These are phyloP conservation scores for Vitis amurensis DNA, from an alignment of 164 flowering plant species.

Conservation along the genomic window DNA sequence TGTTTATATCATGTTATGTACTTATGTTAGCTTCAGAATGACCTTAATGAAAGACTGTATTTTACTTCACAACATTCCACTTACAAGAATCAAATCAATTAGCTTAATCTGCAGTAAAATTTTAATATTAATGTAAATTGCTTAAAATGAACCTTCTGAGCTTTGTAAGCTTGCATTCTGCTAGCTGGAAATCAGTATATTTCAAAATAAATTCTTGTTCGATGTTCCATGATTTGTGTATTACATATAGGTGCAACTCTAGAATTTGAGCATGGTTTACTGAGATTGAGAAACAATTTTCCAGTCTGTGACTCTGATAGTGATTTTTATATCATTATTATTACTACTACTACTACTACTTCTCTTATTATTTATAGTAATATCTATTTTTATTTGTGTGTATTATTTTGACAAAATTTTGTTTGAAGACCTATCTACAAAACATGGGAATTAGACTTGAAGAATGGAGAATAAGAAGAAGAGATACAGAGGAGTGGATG, in stretches of 20 bases:
- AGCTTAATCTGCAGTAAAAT: no score
- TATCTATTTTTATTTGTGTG: background rate
- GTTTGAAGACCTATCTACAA: constrained; percentile 48
- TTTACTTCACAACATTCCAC: no score
- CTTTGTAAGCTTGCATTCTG: background rate
- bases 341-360: no score
- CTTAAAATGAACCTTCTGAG: background rate
- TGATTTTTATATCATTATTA: background rate
- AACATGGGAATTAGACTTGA: constrained; percentile 51
- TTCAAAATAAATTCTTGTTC: background rate
- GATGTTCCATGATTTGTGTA: background rate
- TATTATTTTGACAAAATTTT: background rate
- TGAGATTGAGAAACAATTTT: background rate
- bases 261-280: background rate
- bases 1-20: no score
- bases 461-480: constrained; percentile 49
- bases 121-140: background rate
- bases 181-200: background rate
- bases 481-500: constrained; percentile 71
- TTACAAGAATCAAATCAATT: no score
- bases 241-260: background rate
- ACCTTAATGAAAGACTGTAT: no score
- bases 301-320: background rate
- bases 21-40: no score
- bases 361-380: background rate